Conservation (phyloP, 2,329 filamentous ascomycete species). For the Domatiomyces catenatus region DNA sequence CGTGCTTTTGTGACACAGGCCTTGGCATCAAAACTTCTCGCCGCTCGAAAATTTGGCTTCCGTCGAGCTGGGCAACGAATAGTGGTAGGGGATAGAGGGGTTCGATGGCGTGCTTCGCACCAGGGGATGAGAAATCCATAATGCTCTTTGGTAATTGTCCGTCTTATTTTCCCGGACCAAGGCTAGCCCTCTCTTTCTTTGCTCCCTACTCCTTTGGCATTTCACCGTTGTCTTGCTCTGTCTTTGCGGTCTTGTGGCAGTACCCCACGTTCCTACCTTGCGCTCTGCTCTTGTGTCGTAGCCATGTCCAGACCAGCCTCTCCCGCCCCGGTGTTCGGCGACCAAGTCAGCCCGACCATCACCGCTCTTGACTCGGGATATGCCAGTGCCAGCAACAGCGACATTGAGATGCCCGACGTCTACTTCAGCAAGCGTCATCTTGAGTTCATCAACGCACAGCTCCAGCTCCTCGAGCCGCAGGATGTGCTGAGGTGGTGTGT, state of each 20-base stretch:
- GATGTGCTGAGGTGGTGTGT: conserved; percentile 89
- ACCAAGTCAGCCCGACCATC: conserved; percentile 1
- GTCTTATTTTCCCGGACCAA: not conserved
- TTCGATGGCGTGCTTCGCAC: not conserved
- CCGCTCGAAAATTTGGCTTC: not conserved
- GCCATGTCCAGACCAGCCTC: not conserved
- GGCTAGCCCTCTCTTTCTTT: not conserved
- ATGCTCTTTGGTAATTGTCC: not conserved
- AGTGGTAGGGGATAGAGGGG: not conserved
- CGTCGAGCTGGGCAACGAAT: not conserved
- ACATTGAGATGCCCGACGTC: conserved; percentile 54
- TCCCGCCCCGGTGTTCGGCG: not conserved
- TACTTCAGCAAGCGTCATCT: conserved; percentile 78
- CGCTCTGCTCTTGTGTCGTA: not conserved
- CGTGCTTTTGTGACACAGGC: not conserved
- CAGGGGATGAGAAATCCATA: not conserved
- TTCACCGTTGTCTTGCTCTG: not conserved
- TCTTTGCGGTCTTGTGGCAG: not conserved
- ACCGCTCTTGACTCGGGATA: conserved; percentile 59
- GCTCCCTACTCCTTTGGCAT: not conserved
- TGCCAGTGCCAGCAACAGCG: conserved; percentile 51
- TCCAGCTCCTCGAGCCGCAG: conserved; percentile 74
- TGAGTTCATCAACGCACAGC: conserved; percentile 75
- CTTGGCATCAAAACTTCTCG: not conserved
- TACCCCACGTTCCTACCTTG: not conserved